These are phyloP conservation scores for Talaromyces atroroseus DNA, from an alignment of 2,329 filamentous ascomycete species.

Conservation along the genomic window DNA sequence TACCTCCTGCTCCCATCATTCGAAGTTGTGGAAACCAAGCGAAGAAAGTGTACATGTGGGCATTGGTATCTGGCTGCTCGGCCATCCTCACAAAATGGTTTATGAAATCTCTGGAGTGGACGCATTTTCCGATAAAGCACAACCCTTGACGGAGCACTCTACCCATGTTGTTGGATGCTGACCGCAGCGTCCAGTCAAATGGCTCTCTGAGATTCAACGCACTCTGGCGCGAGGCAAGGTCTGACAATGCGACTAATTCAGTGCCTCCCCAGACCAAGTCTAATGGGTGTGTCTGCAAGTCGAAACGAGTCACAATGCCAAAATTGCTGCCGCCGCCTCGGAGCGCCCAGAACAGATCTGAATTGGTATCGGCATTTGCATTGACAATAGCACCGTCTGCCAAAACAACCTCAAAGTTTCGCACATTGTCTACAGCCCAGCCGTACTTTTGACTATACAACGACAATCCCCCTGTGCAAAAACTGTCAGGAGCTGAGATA, in stretches of 20 bases:
- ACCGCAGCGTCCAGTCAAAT: not conserved
- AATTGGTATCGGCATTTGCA: not conserved
- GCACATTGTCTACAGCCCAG: not conserved
- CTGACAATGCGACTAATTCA: not conserved
- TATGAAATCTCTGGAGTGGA: not conserved
- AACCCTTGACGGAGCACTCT: not conserved
- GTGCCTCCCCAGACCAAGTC: not conserved
- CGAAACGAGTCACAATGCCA: slow-evolving; percentile 2
- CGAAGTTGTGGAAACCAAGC: not conserved
- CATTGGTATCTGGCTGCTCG: not conserved
- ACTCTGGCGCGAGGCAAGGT: not conserved
- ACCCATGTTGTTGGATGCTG: not conserved
- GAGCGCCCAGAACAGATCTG: not conserved
- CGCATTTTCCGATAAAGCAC: not conserved
- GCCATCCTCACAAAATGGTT: not conserved
- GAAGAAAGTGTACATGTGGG: not conserved
- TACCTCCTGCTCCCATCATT: not conserved
- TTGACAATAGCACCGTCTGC: not conserved
- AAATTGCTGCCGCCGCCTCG: not conserved
- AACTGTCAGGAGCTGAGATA: not conserved
- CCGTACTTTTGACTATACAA: not conserved
- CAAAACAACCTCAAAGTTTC: not conserved
- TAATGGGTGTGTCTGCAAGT: not conserved
- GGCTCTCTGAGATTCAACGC: not conserved
- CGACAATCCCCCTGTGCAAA: not conserved